phyloP scores from a whole-genome alignment of 208 protist genomes.

The Herpetomonas samuelpessoai region DNA sequence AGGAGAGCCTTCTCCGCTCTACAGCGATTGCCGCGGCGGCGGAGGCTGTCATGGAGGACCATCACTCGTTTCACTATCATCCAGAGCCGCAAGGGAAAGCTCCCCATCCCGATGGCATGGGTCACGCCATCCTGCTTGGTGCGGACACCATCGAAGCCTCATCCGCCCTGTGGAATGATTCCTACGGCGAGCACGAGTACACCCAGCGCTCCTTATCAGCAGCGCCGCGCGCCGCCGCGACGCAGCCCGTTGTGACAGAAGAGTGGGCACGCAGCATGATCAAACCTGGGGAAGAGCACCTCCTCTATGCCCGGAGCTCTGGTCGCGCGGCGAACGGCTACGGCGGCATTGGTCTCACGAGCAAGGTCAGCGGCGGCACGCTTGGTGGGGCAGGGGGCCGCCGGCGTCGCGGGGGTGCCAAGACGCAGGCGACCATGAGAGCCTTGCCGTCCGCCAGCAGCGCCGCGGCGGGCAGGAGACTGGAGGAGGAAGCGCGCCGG shows the following conservation, averaged over 20 bases:
- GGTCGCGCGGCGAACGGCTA: conserved; percentile 10
- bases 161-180: no score
- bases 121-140: no score
- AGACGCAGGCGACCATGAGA: neutral
- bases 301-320: conserved; percentile 43
- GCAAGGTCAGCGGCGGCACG: conserved; percentile 7
- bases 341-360: conserved; percentile 9
- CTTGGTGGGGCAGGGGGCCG: conserved; percentile 8
- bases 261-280: conserved; percentile 76
- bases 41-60: no score
- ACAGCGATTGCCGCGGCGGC: no score
- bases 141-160: no score
- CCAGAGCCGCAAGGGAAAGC: no score
- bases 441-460: neutral
- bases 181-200: no score
- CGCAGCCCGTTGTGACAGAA: conserved; percentile 58
- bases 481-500: neutral
- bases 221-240: neutral
- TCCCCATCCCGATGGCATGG: no score
- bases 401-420: neutral
- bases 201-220: neutral
- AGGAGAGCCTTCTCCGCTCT: no score
- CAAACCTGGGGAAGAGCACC: conserved; percentile 65
- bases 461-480: neutral
- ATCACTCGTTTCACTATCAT: no score